A percentile compares a stretch with the other conserved stretches of the same genome.
Conservation (phyloP, 2,329 filamentous ascomycete species). For the Epichloe gansuensis region DNA sequence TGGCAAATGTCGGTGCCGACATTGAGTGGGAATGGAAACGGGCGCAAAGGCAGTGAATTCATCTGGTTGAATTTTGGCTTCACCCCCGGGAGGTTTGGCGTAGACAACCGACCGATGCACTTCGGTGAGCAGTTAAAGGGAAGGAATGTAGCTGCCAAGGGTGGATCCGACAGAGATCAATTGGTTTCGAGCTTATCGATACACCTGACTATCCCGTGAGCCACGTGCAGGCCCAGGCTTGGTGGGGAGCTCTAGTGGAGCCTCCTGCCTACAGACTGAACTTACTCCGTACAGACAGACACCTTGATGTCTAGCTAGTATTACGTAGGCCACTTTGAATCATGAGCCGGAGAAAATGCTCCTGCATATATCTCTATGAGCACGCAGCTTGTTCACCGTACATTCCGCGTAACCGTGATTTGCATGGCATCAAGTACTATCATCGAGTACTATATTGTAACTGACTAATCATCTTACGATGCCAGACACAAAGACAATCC, state of each 20-base stretch:
- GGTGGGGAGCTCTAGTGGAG: background rate
- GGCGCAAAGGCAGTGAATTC: constrained; percentile 8
- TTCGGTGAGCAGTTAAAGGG: too few relatives aligned
- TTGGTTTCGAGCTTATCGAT: constrained; percentile 10
- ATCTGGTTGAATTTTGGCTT: background rate
- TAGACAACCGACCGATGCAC: too few relatives aligned
- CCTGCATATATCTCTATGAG: background rate
- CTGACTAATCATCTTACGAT: background rate
- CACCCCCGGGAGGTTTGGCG: background rate
- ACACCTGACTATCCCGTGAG: background rate
- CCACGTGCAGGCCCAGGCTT: background rate
- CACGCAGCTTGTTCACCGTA: too few relatives aligned
- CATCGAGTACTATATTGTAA: too few relatives aligned
- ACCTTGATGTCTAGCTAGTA: too few relatives aligned
- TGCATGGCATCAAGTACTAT: too few relatives aligned
- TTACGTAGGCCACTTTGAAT: background rate
- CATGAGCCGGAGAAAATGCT: constrained; percentile 9
- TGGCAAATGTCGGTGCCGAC: constrained; percentile 73
- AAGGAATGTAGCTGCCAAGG: too few relatives aligned
- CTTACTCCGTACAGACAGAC: too few relatives aligned
- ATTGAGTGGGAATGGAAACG: constrained; percentile 53
- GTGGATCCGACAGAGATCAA: too few relatives aligned
- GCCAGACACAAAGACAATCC: background rate
- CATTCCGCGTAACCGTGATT: too few relatives aligned
- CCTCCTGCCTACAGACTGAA: too few relatives aligned